phyloP scores from a whole-genome alignment of 2,329 filamentous ascomycete species.

The Hypoxylon sp. region DNA sequence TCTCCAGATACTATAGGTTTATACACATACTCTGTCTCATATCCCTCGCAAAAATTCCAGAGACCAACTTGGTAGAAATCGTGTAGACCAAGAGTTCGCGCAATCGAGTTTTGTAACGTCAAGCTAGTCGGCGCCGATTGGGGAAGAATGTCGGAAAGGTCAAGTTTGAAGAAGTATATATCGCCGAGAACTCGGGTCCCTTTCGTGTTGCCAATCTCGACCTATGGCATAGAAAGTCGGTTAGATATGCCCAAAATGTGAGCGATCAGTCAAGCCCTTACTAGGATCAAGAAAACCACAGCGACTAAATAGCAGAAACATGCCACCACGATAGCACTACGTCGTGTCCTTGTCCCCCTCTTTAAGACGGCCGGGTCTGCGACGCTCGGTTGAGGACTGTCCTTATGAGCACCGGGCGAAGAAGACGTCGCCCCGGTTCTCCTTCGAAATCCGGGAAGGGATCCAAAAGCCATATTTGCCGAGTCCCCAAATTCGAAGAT shows the following conservation, averaged over 20 bases:
- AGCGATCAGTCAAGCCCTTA: conserved; percentile 54
- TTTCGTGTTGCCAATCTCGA: conserved; percentile 81
- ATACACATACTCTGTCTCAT: conserved; percentile 69
- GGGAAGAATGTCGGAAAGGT: conserved; percentile 86
- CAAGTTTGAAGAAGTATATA: conserved; percentile 88
- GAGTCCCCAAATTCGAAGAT: conserved; percentile 6
- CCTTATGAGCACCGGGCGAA: conserved; percentile 42
- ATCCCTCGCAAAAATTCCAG: conserved; percentile 94
- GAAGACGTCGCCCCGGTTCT: conserved; percentile 39
- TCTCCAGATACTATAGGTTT: not conserved
- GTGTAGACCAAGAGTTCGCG: conserved; percentile 86
- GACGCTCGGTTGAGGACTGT: conserved; percentile 33
- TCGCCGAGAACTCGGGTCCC: conserved; percentile 72
- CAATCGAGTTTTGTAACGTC: conserved; percentile 85
- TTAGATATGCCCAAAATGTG: conserved; percentile 29
- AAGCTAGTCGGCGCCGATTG: conserved; percentile 77
- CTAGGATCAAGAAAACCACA: conserved; percentile 81
- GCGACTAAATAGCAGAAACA: conserved; percentile 78
- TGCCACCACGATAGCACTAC: conserved; percentile 74
- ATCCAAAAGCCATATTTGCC: conserved; percentile 43
- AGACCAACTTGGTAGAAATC: conserved; percentile 95
- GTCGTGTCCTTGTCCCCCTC: conserved; percentile 66
- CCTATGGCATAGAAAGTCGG: conserved; percentile 51
- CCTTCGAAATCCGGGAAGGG: conserved; percentile 48
- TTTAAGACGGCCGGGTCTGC: conserved; percentile 56